Conservation (phyloP, 179 eudicot species). For the Pouteria campechiana region DNA sequence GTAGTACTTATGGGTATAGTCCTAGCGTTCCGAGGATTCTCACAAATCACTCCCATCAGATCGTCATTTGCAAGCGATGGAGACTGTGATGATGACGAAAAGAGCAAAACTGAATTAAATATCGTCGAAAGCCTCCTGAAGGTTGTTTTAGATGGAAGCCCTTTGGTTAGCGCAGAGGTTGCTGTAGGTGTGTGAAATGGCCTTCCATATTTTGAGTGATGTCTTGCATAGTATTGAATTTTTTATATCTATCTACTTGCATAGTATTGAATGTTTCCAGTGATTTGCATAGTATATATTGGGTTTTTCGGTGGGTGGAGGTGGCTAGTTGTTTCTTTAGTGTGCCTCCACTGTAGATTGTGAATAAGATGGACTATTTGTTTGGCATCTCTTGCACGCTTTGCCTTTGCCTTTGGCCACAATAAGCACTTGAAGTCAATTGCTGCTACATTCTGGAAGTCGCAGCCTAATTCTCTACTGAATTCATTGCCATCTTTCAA, state of each 20-base stretch:
- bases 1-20: no score
- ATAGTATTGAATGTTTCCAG: no score
- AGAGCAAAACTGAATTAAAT: slow-evolving; percentile 56
- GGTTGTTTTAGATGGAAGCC: slow-evolving; percentile 96
- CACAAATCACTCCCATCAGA: no score
- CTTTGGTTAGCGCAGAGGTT: slow-evolving; percentile 88
- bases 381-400: slow-evolving; percentile 80
- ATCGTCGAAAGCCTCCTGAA: slow-evolving; percentile 58
- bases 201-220: no score
- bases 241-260: no score
- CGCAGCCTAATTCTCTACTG: slow-evolving; percentile 63
- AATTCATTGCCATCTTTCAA: slow-evolving; percentile 52
- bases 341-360: no score
- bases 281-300: no score
- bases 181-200: slow-evolving; percentile 59
- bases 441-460: slow-evolving; percentile 76
- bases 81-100: slow-evolving; percentile 93
- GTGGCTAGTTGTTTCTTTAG: no score
- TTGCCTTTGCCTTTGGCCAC: slow-evolving; percentile 93
- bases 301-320: no score
- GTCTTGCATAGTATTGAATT: no score
- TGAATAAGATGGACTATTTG: no score
- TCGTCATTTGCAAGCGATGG: slow-evolving; percentile 68
- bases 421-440: slow-evolving; percentile 80
- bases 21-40: no score